Base-by-base conservation (phyloP, 306 rosid genomes). In the Carpinus fangiana region DNA sequence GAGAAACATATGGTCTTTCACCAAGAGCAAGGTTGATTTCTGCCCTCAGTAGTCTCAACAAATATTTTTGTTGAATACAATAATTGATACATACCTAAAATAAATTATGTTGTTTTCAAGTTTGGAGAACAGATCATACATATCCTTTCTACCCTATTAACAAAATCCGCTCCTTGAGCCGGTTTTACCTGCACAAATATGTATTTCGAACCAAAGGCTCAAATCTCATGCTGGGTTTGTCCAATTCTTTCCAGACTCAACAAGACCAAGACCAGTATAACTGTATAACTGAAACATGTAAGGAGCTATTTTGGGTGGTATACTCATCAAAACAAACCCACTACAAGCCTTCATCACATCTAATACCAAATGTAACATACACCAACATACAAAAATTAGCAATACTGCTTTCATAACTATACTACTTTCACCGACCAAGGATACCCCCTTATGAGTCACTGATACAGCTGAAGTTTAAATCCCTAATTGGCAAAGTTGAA, bases 401-500 rank as follows among this genome's bases (percentile, higher is more conserved):
- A n/a, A 17, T 38, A 38, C 4, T 16, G 36, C 47, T 8, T 31
- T 13, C 46, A 64, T 36, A 64, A 34, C 70, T 36, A 2, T 18
- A 16, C 48, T 64, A 64, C 21, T 31, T 64, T 64, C 70, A 31
- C 47, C 10, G 21, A 9, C 47, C 11, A 34, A 34, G 70, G 70
- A 64, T 31, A 12, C n/a, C 8, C 13, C 45, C 4, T 62, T 13
- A 14, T 11, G 11, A 66, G 28, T 52, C 80, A 76, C 43, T 66
- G 2, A 48, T 53, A 65, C 23, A 67, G 61, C 21, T 34, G 47
- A 28, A 64, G 43, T 64, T 31, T 4, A 64, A 55, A 55, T 17
- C 31, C 47, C 70, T 64, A 64, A 7, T 64, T 64, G 70, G 68
- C 69, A 31, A 62, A 31, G 43, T 45, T 62, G 43, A 62, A 62